Conservation (phyloP, 192 early-diverging fungal species). For the Chytriomyces sp. region DNA sequence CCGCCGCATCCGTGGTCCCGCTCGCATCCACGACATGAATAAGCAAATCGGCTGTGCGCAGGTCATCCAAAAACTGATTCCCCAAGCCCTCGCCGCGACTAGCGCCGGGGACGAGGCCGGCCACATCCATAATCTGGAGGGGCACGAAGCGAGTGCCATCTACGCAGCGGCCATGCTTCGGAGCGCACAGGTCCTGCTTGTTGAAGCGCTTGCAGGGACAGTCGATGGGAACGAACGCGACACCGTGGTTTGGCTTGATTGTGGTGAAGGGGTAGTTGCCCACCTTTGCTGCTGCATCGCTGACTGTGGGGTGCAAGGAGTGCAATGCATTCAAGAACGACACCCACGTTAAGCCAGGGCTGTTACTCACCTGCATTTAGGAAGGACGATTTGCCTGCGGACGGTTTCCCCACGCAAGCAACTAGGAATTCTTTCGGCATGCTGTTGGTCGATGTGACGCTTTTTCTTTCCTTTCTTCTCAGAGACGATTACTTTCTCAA, state of each 20-base stretch:
- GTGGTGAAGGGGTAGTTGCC: conserved; percentile 88
- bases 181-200: conserved; percentile 60
- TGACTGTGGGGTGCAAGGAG: conserved; percentile 45
- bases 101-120: conserved; percentile 82
- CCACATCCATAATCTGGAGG: conserved; percentile 77
- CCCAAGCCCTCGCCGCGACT: conserved; percentile 68
- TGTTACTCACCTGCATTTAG: conserved; percentile 64
- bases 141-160: conserved; percentile 70
- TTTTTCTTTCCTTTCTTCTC: too few species aligned
- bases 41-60: conserved; percentile 73
- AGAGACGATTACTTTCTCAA: too few species aligned
- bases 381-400: conserved; percentile 80
- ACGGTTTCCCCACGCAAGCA: conserved; percentile 43
- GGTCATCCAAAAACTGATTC: conserved; percentile 81
- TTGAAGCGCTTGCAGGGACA: conserved; percentile 70
- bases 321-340: background rate
- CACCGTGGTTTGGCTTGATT: conserved; percentile 69
- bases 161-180: conserved; percentile 74
- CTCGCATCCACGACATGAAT: conserved; percentile 87
- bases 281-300: conserved; percentile 81
- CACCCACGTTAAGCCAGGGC: conserved; percentile 18
- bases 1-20: conserved; percentile 77
- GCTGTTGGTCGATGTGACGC: too few species aligned
- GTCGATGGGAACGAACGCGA: conserved; percentile 63
- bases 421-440: conserved; percentile 32